Conservation (phyloP, 2,329 filamentous ascomycete genomes). For the Colletotrichum musae region DNA sequence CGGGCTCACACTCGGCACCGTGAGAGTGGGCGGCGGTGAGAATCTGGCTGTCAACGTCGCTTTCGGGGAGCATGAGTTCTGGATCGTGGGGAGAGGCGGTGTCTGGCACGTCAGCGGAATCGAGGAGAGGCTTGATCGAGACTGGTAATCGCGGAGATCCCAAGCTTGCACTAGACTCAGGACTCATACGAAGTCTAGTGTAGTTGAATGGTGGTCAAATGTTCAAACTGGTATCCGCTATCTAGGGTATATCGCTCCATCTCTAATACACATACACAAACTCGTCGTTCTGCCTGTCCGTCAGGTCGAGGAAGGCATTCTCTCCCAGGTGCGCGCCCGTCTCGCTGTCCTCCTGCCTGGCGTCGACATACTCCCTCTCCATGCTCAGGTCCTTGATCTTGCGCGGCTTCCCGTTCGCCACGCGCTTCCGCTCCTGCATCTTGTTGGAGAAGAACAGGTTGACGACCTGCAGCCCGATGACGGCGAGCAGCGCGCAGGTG, state of each 20-base stretch:
- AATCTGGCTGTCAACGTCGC: conserved; percentile 15
- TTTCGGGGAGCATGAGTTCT: conserved; percentile 11
- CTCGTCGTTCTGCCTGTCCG: conserved; percentile 77
- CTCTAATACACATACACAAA: conserved; percentile 74
- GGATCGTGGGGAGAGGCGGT: conserved; percentile 16
- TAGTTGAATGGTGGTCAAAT: too few species aligned
- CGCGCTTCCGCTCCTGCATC: conserved; percentile 66
- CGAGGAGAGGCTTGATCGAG: conserved; percentile 7
- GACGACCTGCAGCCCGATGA: conserved; percentile 29
- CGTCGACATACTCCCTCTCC: conserved; percentile 63
- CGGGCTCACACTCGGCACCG: conserved; percentile 2
- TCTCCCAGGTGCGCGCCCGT: conserved; percentile 56
- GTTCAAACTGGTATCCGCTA: neutral
- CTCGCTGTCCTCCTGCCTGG: conserved; percentile 48
- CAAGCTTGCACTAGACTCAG: too few species aligned
- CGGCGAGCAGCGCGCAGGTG: conserved; percentile 61
- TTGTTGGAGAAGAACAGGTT: conserved; percentile 57
- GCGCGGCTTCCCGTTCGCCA: conserved; percentile 72
- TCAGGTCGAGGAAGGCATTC: conserved; percentile 71
- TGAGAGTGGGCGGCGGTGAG: conserved; percentile 3
- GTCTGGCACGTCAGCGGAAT: conserved; percentile 20
- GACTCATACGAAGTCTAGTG: too few species aligned
- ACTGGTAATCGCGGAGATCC: neutral
- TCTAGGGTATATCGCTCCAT: neutral
- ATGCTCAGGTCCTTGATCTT: conserved; percentile 72